Base-by-base conservation (phyloP, 164 flowering plant genomes). In the Chimonanthus salicifolius region DNA sequence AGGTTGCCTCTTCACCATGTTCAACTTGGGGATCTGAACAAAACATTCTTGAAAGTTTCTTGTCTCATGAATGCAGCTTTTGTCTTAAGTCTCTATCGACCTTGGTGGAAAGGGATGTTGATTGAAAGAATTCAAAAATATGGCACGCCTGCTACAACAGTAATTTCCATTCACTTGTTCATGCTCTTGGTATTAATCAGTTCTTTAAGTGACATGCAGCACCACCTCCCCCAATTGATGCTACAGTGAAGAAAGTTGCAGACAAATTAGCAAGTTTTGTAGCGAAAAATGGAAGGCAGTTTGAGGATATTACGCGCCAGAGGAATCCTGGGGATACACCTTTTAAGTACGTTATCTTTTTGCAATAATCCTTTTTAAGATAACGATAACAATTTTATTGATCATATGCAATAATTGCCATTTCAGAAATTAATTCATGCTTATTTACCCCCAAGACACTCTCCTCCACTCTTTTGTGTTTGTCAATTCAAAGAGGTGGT, bases 151-250 rank as follows among this genome's bases (percentile, higher is more conserved):
- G 93, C 91, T 89, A 85, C 88, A 87, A 88, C 87, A 88, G 89
- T 94, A 87, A 79, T 92, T 94, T 88, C 90, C 89, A 89, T 92
- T 91, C 91, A 77, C 88, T 88, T 88, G 86, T 91, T 88, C 97
- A 89, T 93, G 90, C 87, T 87, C 94, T 86, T 72, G 98, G 92
- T 93, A 89, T 93, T 95, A 95, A 95, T 90, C 90, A 83, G 91
- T 93, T 93, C 85, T 95, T 85, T 95, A 92, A 95, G 98, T 95
- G 92, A 87, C 82, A 87, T 95, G 99, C 99, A 95, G 96, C 88
- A 89, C 94, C 94, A 66, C 78, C 88, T 80, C 74, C 89, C 48
- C 98, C 99, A 69, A 89, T 89, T 74, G 97, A 95, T 85, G 89
- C 90, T 81, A 82, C 89, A 71, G 99, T 93, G 85, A 95, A 88